Evolutionary conservation across 1,284 basidiomycete genomes (phyloP).

Genomic region (Ceratobasidium sp.): DNA sequence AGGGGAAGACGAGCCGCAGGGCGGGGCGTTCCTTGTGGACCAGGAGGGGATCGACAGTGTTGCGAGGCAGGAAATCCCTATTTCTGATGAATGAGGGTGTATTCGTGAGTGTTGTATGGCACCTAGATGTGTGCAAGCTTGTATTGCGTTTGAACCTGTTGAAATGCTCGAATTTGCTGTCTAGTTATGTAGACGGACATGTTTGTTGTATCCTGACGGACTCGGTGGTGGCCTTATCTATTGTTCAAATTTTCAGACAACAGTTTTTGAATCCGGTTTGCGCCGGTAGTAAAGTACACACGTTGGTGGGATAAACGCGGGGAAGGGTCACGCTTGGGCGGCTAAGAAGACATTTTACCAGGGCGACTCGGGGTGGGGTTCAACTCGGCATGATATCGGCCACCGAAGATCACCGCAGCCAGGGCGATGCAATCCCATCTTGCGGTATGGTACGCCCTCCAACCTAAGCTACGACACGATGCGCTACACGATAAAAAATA

Average conservation of each 20-base stretch:
- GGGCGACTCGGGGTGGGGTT: too few relatives aligned
- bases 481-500: too few relatives aligned
- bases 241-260: neutral
- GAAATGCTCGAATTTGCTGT: neutral
- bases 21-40: constrained; percentile 41
- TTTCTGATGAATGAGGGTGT: neutral
- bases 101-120: neutral
- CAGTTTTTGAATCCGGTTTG: neutral
- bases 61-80: constrained; percentile 43
- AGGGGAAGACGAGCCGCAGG: constrained; percentile 32
- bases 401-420: too few relatives aligned
- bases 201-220: neutral
- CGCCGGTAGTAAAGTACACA: neutral
- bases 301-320: neutral
- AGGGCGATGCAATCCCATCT: too few relatives aligned
- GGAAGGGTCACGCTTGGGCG: too few relatives aligned
- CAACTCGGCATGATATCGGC: too few relatives aligned
- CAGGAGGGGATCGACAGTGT: constrained; percentile 45
- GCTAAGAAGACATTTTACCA: too few relatives aligned
- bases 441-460: too few relatives aligned
- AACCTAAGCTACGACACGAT: too few relatives aligned
- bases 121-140: too few relatives aligned
- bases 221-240: too few relatives aligned
- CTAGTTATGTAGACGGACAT: neutral
- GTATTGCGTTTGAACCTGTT: neutral